These are phyloP conservation scores for Coemansia sp. DNA, from an alignment of 192 early-diverging fungal species.

Conservation along the genomic window DNA sequence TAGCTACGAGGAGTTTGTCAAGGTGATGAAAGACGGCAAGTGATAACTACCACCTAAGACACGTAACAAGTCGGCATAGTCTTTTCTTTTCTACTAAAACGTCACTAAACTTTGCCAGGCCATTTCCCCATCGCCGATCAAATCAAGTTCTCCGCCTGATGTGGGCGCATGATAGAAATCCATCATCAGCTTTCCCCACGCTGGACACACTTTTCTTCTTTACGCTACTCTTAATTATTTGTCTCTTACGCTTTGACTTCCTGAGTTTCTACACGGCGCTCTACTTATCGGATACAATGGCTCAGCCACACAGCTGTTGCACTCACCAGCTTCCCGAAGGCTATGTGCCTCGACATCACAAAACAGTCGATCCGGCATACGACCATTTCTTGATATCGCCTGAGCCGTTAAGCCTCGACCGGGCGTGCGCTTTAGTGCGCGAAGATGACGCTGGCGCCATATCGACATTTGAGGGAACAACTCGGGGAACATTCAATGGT, in stretches of 20 bases:
- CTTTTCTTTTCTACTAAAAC: not conserved
- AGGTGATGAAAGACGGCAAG: slow-evolving; percentile 49
- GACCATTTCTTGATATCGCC: slow-evolving; percentile 60
- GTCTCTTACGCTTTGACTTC: not conserved
- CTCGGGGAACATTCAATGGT: slow-evolving; percentile 83
- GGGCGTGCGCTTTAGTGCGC: slow-evolving; percentile 66
- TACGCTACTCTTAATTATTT: not conserved
- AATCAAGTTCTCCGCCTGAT: not conserved
- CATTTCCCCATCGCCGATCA: not conserved
- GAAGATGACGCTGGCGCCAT: slow-evolving; percentile 83
- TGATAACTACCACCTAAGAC: not conserved
- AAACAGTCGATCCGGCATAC: slow-evolving; percentile 19
- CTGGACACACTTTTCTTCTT: not conserved
- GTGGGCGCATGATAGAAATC: not conserved
- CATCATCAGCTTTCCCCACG: not conserved
- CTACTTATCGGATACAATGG: not conserved
- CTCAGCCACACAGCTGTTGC: slow-evolving; percentile 30
- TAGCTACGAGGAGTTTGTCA: slow-evolving; percentile 64
- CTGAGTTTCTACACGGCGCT: not conserved
- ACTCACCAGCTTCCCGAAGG: slow-evolving; percentile 37
- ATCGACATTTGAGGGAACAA: slow-evolving; percentile 87
- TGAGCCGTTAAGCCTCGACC: slow-evolving; percentile 64
- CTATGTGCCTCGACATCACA: slow-evolving; percentile 46
- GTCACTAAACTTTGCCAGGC: not conserved
- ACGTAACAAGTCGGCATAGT: not conserved